Evolutionary conservation across 176 grass and related monocot genomes (phyloP).

Genomic region (Microstegium vimineum): DNA sequence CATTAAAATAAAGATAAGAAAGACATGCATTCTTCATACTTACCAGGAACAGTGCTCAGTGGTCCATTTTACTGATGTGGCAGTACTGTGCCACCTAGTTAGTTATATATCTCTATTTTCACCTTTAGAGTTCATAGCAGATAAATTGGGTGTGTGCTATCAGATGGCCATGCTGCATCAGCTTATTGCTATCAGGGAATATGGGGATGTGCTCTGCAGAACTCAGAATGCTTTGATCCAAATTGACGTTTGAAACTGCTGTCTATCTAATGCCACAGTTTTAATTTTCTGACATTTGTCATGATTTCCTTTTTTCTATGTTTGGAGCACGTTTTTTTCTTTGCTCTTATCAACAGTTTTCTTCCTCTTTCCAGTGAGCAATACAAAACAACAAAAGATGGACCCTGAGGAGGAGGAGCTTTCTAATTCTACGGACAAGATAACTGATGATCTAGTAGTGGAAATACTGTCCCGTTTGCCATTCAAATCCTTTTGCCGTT

Average conservation of each 20-base stretch:
- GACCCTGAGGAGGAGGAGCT: not conserved
- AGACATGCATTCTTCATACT: not conserved
- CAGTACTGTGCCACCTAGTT: not conserved
- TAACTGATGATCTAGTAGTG: constrained; percentile 30
- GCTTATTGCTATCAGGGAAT: not conserved
- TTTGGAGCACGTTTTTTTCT: not conserved
- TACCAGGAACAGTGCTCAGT: not conserved
- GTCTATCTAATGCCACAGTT: not conserved
- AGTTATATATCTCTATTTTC: not conserved
- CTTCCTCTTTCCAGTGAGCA: not conserved
- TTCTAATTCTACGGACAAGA: not conserved
- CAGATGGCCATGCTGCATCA: not conserved
- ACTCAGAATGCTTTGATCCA: not conserved
- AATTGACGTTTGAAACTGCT: not conserved
- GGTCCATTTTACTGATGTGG: not conserved
- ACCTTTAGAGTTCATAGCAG: not conserved
- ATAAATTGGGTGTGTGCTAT: not conserved
- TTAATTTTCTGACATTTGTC: not conserved
- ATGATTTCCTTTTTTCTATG: not conserved
- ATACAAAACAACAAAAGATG: not conserved
- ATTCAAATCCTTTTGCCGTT: constrained; percentile 37
- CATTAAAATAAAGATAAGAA: not conserved
- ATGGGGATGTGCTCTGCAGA: not conserved
- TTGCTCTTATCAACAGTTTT: not conserved
- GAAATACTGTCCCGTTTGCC: constrained; percentile 45